These are phyloP conservation scores for Selaginella moellendorffii DNA, from an alignment of 75 land plant species.

Conservation along the genomic window DNA sequence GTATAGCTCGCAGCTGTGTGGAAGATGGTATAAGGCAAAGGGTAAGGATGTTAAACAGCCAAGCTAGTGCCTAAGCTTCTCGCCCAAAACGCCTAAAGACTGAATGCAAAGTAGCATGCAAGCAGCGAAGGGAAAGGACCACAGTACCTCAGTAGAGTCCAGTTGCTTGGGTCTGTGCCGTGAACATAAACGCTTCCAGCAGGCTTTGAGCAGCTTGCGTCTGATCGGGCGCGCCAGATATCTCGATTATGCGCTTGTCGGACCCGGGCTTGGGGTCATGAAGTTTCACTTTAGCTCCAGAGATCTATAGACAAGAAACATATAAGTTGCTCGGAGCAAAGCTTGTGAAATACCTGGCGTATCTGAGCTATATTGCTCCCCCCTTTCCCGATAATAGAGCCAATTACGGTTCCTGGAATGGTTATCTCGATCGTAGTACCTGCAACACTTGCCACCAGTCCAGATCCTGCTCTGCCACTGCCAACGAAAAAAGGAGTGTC, in stretches of 20 bases:
- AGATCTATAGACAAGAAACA: slow-evolving; percentile 35
- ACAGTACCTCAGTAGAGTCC: not conserved
- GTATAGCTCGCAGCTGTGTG: too few species aligned
- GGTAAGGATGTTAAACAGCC: too few species aligned
- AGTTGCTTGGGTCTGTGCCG: slow-evolving; percentile 28
- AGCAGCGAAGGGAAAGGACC: too few species aligned
- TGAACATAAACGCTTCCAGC: slow-evolving; percentile 61
- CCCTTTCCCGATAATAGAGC: slow-evolving; percentile 58
- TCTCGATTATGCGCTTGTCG: slow-evolving; percentile 38
- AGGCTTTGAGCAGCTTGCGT: slow-evolving; percentile 62
- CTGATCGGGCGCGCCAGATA: slow-evolving; percentile 77
- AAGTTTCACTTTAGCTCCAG: slow-evolving; percentile 55
- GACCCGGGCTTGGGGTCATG: slow-evolving; percentile 43
- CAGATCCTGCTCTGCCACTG: slow-evolving; percentile 12
- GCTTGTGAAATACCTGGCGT: slow-evolving; percentile 51
- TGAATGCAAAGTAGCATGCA: too few species aligned
- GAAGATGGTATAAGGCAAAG: too few species aligned
- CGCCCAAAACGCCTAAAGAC: too few species aligned
- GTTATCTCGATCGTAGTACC: slow-evolving; percentile 49
- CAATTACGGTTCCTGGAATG: slow-evolving; percentile 40
- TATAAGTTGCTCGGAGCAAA: too few species aligned
- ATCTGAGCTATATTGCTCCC: slow-evolving; percentile 42
- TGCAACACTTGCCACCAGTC: slow-evolving; percentile 10
- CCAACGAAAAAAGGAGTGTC: not conserved
- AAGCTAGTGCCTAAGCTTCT: too few species aligned